Percentiles rank a stretch among this genome's conserved stretches.
phyloP scores from a whole-genome alignment of 495 filamentous ascomycete genomes.

The Poronia punctata region DNA sequence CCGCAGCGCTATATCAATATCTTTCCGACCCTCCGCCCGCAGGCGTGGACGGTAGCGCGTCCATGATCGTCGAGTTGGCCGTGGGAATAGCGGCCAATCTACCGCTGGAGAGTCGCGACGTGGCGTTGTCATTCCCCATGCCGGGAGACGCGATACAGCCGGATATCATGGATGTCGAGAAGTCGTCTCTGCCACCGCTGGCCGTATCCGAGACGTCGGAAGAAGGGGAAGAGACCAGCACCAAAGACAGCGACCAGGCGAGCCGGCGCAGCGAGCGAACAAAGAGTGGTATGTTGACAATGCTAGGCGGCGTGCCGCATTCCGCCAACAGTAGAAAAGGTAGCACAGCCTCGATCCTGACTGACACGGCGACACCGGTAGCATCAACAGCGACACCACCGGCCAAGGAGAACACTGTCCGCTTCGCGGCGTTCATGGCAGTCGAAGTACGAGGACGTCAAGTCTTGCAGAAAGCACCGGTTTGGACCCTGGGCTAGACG shows the following conservation, averaged over 20 bases:
- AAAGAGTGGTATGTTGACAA: slow-evolving; percentile 28
- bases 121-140: slow-evolving; percentile 74
- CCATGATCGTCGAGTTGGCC: slow-evolving; percentile 90
- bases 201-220: slow-evolving; percentile 45
- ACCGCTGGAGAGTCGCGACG: slow-evolving; percentile 85
- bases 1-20: slow-evolving; percentile 58
- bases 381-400: slow-evolving; percentile 21
- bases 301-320: slow-evolving; percentile 22
- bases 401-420: slow-evolving; percentile 48
- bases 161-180: slow-evolving; percentile 78
- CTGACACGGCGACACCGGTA: slow-evolving; percentile 34
- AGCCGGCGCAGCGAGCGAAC: slow-evolving; percentile 32
- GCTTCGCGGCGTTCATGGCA: slow-evolving; percentile 77
- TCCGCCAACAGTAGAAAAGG: slow-evolving; percentile 32
- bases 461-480: slow-evolving; percentile 81
- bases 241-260: slow-evolving; percentile 39
- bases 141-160: slow-evolving; percentile 62
- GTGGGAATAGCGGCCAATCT: slow-evolving; percentile 80
- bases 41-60: slow-evolving; percentile 71
- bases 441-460: slow-evolving; percentile 80
- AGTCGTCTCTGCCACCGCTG: slow-evolving; percentile 61
- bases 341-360: slow-evolving; percentile 25
- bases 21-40: slow-evolving; percentile 67
- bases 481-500: slow-evolving; percentile 58
- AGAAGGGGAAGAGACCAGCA: slow-evolving; percentile 38